A percentile compares a stretch with the other conserved stretches of the same genome.
Conservation (phyloP, 805 yeast genomes). For the Wickerhamiella spandovensis region DNA sequence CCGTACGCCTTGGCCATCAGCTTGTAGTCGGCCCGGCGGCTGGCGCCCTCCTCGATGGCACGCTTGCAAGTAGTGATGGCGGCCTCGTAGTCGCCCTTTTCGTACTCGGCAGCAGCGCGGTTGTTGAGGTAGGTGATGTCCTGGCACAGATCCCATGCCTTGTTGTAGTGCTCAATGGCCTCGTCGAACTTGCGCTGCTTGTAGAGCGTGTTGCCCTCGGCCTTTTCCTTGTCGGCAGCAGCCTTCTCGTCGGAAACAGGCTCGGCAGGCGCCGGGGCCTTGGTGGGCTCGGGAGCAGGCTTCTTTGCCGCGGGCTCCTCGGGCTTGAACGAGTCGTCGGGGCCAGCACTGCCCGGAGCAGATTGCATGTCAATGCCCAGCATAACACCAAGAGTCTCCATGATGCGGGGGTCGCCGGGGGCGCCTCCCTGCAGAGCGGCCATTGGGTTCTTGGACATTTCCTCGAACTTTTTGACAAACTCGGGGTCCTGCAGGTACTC, state of each 20-base stretch:
- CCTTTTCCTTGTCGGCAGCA: slow-evolving; percentile 44
- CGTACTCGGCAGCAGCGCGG: slow-evolving; percentile 95
- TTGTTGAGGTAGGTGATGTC: slow-evolving; percentile 92
- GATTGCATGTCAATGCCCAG: slow-evolving; percentile 58
- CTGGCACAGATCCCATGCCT: slow-evolving; percentile 68
- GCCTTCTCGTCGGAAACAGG: slow-evolving; percentile 23
- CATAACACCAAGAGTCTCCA: slow-evolving; percentile 75
- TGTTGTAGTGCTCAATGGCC: slow-evolving; percentile 74
- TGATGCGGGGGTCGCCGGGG: slow-evolving; percentile 69
- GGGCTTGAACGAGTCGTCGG: slow-evolving; percentile 13
- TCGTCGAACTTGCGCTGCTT: slow-evolving; percentile 81
- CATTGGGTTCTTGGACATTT: slow-evolving; percentile 52
- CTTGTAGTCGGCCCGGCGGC: slow-evolving; percentile 81
- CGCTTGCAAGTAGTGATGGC: slow-evolving; percentile 68
- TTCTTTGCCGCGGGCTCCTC: slow-evolving; percentile 17
- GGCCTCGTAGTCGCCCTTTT: slow-evolving; percentile 80
- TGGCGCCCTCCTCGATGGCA: slow-evolving; percentile 87
- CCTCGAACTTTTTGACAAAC: slow-evolving; percentile 53
- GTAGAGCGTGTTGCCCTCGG: slow-evolving; percentile 75
- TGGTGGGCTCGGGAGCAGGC: slow-evolving; percentile 18
- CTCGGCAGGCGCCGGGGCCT: slow-evolving; percentile 20
- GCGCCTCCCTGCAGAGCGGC: slow-evolving; percentile 42
- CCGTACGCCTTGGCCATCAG: slow-evolving; percentile 85
- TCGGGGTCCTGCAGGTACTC: slow-evolving; percentile 79
- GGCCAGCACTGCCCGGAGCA: slow-evolving; percentile 7